phyloP scores from a whole-genome alignment of 768 basidiomycete genomes.

The Pulveroboletus sp. region DNA sequence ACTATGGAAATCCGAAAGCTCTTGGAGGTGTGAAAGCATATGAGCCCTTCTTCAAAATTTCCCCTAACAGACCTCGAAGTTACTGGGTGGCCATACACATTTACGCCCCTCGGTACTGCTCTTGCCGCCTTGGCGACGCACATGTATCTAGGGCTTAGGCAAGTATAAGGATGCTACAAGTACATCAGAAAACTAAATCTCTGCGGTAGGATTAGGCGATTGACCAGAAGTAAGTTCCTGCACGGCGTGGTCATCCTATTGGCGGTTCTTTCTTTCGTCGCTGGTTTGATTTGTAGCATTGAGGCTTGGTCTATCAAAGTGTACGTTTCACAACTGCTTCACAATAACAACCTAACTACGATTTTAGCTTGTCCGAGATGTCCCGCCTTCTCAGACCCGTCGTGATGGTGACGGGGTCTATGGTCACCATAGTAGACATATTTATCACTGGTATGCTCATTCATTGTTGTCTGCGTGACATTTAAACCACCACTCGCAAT shows the following conservation, averaged over 20 bases:
- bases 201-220: conserved; percentile 12
- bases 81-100: conserved; percentile 47
- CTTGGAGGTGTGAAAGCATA: not conserved
- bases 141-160: conserved; percentile 45
- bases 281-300: not conserved
- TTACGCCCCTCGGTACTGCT: conserved; percentile 46
- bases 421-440: no score
- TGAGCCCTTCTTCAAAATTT: not conserved
- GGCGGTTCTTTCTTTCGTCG: not conserved
- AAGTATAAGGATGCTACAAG: conserved; percentile 10
- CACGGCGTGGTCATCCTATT: not conserved
- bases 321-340: not conserved
- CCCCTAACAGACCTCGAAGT: conserved; percentile 23
- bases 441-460: no score
- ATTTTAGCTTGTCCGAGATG: no score
- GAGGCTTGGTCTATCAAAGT: not conserved
- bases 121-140: conserved; percentile 49
- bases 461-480: no score
- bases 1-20: not conserved
- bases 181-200: no score
- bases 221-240: not conserved
- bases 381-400: no score
- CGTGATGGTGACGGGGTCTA: no score
- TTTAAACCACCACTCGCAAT: no score
- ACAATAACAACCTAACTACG: no score